Conservation (phyloP, 1,284 basidiomycete species). For the Leccinum angustisporum region DNA sequence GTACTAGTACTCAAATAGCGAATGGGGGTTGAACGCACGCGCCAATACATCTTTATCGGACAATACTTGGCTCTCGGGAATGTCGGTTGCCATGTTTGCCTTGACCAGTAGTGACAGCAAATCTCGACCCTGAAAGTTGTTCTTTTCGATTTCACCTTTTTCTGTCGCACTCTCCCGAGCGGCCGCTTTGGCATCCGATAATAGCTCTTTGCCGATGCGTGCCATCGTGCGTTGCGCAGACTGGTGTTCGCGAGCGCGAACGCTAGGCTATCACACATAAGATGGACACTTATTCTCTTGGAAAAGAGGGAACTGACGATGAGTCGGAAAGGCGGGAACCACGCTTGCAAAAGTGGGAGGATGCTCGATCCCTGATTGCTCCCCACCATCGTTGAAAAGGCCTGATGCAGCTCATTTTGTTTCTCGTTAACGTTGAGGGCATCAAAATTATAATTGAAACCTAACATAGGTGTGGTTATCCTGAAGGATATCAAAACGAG, state of each 20-base stretch:
- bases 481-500: background rate
- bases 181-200: conserved; percentile 1
- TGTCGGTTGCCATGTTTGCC: conserved; percentile 3
- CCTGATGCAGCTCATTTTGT: conserved; percentile 49
- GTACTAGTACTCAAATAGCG: background rate
- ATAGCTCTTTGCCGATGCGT: background rate
- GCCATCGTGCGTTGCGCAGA: background rate
- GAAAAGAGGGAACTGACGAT: conserved; percentile 36
- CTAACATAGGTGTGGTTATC: conserved; percentile 27
- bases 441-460: conserved; percentile 70
- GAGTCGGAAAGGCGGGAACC: conserved; percentile 42
- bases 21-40: background rate
- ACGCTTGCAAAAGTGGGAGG: conserved; percentile 35
- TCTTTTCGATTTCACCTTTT: background rate
- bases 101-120: background rate
- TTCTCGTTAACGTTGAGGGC: conserved; percentile 39
- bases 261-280: background rate
- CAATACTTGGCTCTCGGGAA: background rate
- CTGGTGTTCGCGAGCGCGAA: background rate
- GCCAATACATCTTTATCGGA: background rate
- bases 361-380: conserved; percentile 26
- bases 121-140: background rate
- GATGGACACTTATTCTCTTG: no score
- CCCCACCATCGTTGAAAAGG: conserved; percentile 46
- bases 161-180: background rate